Conservation (phyloP, 371 early-diverging fungal genomes). For the Mucor indicus region DNA sequence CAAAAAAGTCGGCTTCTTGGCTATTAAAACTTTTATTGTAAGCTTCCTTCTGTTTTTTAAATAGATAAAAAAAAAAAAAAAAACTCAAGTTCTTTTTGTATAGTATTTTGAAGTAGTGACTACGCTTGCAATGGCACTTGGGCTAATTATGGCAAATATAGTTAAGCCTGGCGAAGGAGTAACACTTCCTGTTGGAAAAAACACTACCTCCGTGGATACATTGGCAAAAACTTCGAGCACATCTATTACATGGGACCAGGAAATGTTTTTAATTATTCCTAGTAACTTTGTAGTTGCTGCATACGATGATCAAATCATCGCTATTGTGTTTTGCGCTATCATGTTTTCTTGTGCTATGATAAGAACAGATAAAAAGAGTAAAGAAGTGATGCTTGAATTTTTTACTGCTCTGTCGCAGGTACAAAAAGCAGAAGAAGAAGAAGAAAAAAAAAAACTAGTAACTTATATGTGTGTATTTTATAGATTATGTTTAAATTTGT, state of each 20-base stretch:
- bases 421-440: too few relatives aligned
- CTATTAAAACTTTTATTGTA: constrained; percentile 63
- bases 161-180: constrained; percentile 62
- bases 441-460: too few relatives aligned
- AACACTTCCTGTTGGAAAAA: constrained; percentile 14
- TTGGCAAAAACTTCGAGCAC: constrained; percentile 24
- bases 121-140: constrained; percentile 66
- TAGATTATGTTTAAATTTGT: too few relatives aligned
- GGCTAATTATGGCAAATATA: constrained; percentile 66
- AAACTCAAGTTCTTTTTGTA: too few relatives aligned
- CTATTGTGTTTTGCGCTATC: constrained; percentile 65
- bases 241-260: constrained; percentile 55
- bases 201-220: constrained; percentile 13
- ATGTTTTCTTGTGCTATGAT: constrained; percentile 71
- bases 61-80: neutral
- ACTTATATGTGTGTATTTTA: too few relatives aligned
- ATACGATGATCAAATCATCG: constrained; percentile 52
- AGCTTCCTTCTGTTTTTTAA: too few relatives aligned
- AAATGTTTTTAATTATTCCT: constrained; percentile 58
- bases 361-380: constrained; percentile 47
- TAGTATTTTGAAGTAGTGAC: constrained; percentile 66
- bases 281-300: constrained; percentile 53
- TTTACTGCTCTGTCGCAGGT: too few relatives aligned
- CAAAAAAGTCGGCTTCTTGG: constrained; percentile 58
- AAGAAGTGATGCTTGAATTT: constrained; percentile 55